Conservation (phyloP, 352 stramenopile genomes). For the Phytophthora europaea region DNA sequence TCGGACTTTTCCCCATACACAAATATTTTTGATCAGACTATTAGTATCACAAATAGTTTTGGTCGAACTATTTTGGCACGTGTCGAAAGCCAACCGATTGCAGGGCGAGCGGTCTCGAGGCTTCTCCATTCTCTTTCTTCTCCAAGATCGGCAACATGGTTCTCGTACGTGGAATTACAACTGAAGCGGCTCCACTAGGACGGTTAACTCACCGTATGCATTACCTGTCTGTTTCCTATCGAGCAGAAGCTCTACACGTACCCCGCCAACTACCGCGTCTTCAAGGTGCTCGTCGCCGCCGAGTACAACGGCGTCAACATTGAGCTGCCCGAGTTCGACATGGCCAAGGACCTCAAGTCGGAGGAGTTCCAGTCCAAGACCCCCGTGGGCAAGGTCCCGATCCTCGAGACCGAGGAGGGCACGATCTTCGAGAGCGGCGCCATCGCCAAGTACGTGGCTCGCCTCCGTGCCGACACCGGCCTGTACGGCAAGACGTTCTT, state of each 20-base stretch:
- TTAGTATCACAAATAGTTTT: neutral
- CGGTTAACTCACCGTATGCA: neutral
- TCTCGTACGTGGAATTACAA: neutral
- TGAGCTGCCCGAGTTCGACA: slow-evolving; percentile 82
- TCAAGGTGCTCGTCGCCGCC: slow-evolving; percentile 96
- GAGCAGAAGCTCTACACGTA: slow-evolving; percentile 91
- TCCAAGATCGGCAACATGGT: slow-evolving; percentile 41
- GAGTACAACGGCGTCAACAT: slow-evolving; percentile 94
- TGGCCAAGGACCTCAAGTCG: slow-evolving; percentile 65
- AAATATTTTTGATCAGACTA: too few species aligned
- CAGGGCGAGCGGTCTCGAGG: neutral
- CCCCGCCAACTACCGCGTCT: slow-evolving; percentile 92
- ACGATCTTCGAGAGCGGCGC: slow-evolving; percentile 91
- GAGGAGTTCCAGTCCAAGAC: slow-evolving; percentile 87
- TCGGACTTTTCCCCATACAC: too few species aligned
- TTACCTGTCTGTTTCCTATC: neutral
- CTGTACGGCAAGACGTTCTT: slow-evolving; percentile 93
- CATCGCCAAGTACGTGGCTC: slow-evolving; percentile 94
- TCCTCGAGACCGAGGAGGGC: slow-evolving; percentile 91
- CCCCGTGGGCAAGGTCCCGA: slow-evolving; percentile 88
- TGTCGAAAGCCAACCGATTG: neutral
- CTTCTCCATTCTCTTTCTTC: slow-evolving; percentile 19
- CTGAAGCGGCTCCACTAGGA: neutral
- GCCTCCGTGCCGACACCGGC: slow-evolving; percentile 87
- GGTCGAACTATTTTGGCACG: neutral